A percentile compares a stretch with the other conserved stretches of the same genome.
These are phyloP conservation scores for Oidium heveae DNA, from an alignment of 2,329 filamentous ascomycete genomes.

Conservation along the genomic window DNA sequence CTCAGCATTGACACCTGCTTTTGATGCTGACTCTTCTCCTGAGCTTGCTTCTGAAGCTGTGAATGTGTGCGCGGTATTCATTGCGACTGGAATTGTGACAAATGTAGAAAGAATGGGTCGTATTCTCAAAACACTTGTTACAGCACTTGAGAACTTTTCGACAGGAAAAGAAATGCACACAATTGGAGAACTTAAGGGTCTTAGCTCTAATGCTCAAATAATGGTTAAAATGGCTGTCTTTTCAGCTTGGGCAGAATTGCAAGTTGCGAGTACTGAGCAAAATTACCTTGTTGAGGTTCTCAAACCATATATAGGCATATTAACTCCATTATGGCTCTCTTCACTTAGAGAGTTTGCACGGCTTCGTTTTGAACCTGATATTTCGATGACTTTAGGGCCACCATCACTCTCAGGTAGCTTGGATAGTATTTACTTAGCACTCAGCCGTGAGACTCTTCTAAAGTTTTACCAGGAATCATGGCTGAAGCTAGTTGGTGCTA, in stretches of 20 bases:
- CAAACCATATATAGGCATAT: conserved; percentile 64
- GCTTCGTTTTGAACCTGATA: conserved; percentile 85
- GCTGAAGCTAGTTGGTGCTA: conserved; percentile 90
- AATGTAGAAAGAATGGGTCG: conserved; percentile 97
- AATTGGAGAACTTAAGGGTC: conserved; percentile 76
- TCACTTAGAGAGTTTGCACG: conserved; percentile 84
- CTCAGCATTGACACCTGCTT: conserved; percentile 84
- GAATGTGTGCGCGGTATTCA: conserved; percentile 94
- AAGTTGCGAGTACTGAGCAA: conserved; percentile 84
- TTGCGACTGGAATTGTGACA: conserved; percentile 88
- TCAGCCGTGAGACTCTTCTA: conserved; percentile 81
- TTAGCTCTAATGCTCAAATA: conserved; percentile 87
- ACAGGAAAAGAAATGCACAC: conserved; percentile 55
- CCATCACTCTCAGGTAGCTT: conserved; percentile 62
- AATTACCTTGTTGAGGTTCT: conserved; percentile 71
- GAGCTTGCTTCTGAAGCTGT: conserved; percentile 90
- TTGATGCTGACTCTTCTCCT: conserved; percentile 83
- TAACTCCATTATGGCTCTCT: conserved; percentile 85
- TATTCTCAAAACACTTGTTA: conserved; percentile 79
- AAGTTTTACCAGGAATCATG: conserved; percentile 95
- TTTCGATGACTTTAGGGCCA: conserved; percentile 69
- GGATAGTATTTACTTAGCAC: conserved; percentile 79
- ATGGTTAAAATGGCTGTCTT: conserved; percentile 98
- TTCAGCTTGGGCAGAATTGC: conserved; percentile 88
- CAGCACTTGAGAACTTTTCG: conserved; percentile 77